Evolutionary conservation across 306 rosid species (phyloP), one percentile per base, ranked within the genome.

Genomic region (Glycine soja): DNA sequence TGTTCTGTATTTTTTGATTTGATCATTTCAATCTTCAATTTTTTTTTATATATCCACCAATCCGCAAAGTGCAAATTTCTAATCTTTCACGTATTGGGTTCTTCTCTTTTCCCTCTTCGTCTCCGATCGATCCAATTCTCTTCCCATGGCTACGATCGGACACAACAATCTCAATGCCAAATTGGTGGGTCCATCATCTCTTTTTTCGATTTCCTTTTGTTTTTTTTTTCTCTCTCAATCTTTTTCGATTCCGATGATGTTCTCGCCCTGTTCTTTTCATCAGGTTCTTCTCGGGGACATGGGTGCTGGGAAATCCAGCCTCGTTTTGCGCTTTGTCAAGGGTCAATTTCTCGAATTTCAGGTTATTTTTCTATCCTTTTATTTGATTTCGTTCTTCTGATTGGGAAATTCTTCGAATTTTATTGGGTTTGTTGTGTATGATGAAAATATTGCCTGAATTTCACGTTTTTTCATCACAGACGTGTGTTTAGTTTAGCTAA

Each of bases 291-390:
- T 89, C 3, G 92, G 92, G 52, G 92, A 89, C 47, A 87, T 89
- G 92, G 92, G 92, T 69, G 87, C 92, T 6, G 92, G 92, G 13
- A 89, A 89, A 78, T 89, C 92, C 65, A 89, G 92, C 43, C 92
- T 89, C 32, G 92, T 89, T 85, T 80, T 89, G 87, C 84, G 92
- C 53, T 89, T 89, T 66, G 92, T 89, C 47, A 89, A 77, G 87
- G 92, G 92, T 75, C 92, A 89, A 77, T 89, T 89, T 76, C 92
- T 74, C 8, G 92, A 89, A 89, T 89, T 85, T 62, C 92, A 89
- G 92, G 92, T 87, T 68, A 0, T 42, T 24, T 79, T 40, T 6
- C 51, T 10, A 10, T 3, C 8, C 6, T 13, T 3, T 15, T 32
- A 10, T 36, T 30, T 71, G 18, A 11, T 74, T 66, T 76, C 10